phyloP scores from a whole-genome alignment of 371 early-diverging fungal species.

The Mucor mucedo region DNA sequence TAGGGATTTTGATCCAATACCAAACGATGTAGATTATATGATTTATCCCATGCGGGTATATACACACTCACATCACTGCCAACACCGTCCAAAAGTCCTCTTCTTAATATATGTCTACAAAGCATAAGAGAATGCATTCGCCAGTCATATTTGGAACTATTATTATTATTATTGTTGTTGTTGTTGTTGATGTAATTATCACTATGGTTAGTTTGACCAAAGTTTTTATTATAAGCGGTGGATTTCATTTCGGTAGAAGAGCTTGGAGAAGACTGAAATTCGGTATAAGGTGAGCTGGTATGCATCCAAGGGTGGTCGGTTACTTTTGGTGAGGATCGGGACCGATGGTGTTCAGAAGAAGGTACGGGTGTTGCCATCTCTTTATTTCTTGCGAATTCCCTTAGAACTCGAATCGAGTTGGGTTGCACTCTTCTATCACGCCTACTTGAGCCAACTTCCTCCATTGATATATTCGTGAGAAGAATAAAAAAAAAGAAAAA shows the following conservation, averaged over 20 bases:
- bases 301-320: constrained; percentile 28
- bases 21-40: constrained; percentile 61
- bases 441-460: background rate
- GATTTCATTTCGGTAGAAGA: constrained; percentile 4
- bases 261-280: constrained; percentile 2
- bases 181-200: background rate
- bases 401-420: background rate
- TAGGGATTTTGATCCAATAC: constrained; percentile 63
- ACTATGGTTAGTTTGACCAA: background rate
- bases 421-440: constrained; percentile 2
- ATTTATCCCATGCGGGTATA: constrained; percentile 54
- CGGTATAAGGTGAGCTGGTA: constrained; percentile 13
- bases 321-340: constrained; percentile 21
- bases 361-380: background rate
- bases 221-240: background rate
- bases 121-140: constrained; percentile 45
- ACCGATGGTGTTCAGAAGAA: background rate
- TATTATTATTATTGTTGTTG: too few species aligned
- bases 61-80: constrained; percentile 61
- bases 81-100: constrained; percentile 57
- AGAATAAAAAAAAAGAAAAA: background rate
- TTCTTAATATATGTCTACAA: constrained; percentile 56
- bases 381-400: background rate
- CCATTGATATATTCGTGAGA: constrained; percentile 4
- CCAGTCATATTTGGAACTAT: constrained; percentile 44